phyloP scores from a whole-genome alignment of 2,329 filamentous ascomycete genomes.

The Calonectria naviculata region DNA sequence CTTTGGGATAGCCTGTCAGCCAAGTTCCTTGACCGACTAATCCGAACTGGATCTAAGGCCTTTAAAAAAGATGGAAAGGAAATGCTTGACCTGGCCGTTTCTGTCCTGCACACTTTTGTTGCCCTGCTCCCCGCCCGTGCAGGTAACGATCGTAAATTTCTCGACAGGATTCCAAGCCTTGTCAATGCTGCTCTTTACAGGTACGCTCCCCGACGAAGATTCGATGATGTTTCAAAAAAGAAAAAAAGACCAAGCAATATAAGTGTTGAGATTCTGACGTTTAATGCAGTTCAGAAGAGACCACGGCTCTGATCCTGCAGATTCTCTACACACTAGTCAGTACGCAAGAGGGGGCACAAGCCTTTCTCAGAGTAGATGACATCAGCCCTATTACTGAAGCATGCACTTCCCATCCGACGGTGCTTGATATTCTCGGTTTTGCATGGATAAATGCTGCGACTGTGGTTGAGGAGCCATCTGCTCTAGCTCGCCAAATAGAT shows the following conservation, averaged over 20 bases:
- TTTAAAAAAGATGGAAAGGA: constrained; percentile 60
- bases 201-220: constrained; percentile 46
- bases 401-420: constrained; percentile 63
- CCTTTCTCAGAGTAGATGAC: constrained; percentile 61
- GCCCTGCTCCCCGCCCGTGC: constrained; percentile 64
- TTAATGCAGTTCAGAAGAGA: constrained; percentile 59
- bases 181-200: constrained; percentile 65
- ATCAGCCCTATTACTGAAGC: constrained; percentile 67
- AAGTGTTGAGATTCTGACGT: background rate
- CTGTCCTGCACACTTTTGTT: constrained; percentile 72
- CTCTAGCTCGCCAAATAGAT: constrained; percentile 56
- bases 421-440: constrained; percentile 65
- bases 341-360: constrained; percentile 59
- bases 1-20: constrained; percentile 71
- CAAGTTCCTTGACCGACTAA: constrained; percentile 72
- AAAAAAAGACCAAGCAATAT: too few species aligned
- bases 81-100: constrained; percentile 73
- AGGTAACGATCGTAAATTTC: constrained; percentile 57
- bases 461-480: constrained; percentile 40
- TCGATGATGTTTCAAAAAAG: too few species aligned
- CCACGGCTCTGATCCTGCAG: constrained; percentile 64
- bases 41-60: constrained; percentile 62
- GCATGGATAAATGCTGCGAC: constrained; percentile 66
- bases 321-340: constrained; percentile 67
- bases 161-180: constrained; percentile 64